Evolutionary conservation across 2,329 filamentous ascomycete species (phyloP).

Genomic region (Trichoderma citrinoviride): DNA sequence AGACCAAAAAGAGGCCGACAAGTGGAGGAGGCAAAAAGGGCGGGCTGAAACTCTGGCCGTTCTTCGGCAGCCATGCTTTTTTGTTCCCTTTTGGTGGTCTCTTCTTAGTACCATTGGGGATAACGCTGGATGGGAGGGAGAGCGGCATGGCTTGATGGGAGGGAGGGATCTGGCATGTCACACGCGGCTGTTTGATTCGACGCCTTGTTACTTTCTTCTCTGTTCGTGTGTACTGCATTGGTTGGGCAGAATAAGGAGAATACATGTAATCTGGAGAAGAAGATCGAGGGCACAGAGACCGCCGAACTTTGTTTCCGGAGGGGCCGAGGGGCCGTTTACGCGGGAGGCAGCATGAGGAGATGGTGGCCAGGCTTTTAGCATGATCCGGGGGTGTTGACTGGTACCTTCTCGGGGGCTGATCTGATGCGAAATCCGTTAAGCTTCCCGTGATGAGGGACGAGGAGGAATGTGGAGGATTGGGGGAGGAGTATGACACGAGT

Average conservation of each 20-base stretch:
- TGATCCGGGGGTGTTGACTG: neutral
- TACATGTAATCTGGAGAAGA: slow-evolving; percentile 18
- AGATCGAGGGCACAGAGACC: slow-evolving; percentile 1
- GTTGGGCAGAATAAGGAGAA: neutral
- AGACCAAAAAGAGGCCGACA: too few relatives aligned
- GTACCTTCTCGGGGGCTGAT: too few relatives aligned
- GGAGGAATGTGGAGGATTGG: neutral
- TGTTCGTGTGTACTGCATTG: slow-evolving; percentile 1
- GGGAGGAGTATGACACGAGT: neutral
- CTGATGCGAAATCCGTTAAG: too few relatives aligned
- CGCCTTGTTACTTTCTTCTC: neutral
- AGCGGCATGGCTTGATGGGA: neutral
- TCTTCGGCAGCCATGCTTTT: slow-evolving; percentile 6
- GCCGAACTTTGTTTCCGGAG: slow-evolving; percentile 17
- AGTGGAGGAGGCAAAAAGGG: neutral
- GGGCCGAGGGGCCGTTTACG: neutral
- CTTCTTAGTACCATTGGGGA: too few relatives aligned
- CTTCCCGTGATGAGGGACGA: neutral
- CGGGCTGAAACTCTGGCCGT: slow-evolving; percentile 15
- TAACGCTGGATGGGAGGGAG: too few relatives aligned
- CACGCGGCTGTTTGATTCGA: neutral
- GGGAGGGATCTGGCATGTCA: slow-evolving; percentile 1
- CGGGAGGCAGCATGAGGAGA: neutral
- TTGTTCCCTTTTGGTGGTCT: neutral
- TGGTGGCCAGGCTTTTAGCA: neutral